These are phyloP conservation scores for Nemania bipapillata DNA, from an alignment of 2,329 filamentous ascomycete species.

Conservation along the genomic window DNA sequence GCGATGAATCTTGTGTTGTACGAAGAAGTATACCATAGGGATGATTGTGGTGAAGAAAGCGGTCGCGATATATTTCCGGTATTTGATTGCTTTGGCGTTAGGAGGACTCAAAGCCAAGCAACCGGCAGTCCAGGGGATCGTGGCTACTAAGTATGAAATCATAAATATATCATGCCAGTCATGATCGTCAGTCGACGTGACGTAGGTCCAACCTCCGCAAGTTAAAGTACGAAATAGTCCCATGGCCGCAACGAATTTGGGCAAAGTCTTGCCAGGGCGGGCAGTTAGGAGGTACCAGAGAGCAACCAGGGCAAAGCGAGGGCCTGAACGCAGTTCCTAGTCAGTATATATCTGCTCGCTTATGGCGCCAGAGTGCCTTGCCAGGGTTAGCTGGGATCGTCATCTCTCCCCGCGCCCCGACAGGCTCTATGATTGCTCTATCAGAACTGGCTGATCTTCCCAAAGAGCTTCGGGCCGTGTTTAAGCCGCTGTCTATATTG, in stretches of 20 bases:
- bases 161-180: conserved; percentile 99
- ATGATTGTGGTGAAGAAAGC: conserved; percentile 92
- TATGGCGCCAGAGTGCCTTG: neutral
- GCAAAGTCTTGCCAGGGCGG: conserved; percentile 76
- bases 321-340: conserved; percentile 64
- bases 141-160: conserved; percentile 96
- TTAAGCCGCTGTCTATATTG: neutral
- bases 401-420: neutral
- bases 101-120: conserved; percentile 88
- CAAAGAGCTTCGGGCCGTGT: neutral
- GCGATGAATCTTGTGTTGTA: conserved; percentile 97
- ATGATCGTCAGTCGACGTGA: conserved; percentile 97
- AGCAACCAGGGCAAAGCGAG: conserved; percentile 88
- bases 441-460: neutral
- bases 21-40: conserved; percentile 94
- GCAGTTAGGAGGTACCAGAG: conserved; percentile 92
- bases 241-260: conserved; percentile 81
- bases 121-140: conserved; percentile 92
- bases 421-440: neutral
- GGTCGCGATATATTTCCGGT: conserved; percentile 83
- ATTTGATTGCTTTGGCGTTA: conserved; percentile 84
- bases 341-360: conserved; percentile 27
- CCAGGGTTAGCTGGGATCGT: neutral
- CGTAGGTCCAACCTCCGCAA: conserved; percentile 97
- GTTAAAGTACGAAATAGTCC: conserved; percentile 90